Conservation (phyloP, 2,329 filamentous ascomycete species). For the Colletotrichum lupini region DNA sequence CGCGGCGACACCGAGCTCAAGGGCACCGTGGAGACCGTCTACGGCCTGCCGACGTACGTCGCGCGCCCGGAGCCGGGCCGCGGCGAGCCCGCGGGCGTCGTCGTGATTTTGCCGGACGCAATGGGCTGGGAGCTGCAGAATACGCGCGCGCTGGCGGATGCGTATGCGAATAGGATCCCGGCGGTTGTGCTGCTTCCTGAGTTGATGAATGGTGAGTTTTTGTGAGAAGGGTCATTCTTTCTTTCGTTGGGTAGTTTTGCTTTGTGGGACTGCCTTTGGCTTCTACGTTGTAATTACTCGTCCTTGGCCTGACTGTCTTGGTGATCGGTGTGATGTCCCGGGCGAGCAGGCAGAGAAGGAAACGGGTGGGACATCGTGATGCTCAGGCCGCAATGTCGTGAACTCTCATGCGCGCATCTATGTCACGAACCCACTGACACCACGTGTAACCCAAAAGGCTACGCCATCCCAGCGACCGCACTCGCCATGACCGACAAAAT, state of each 20-base stretch:
- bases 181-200: slow-evolving; percentile 66
- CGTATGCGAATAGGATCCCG: slow-evolving; percentile 60
- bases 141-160: slow-evolving; percentile 62
- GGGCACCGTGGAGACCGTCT: slow-evolving; percentile 39
- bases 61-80: slow-evolving; percentile 36
- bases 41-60: slow-evolving; percentile 41
- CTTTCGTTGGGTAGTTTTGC: background rate
- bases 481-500: slow-evolving; percentile 43
- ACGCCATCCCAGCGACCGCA: slow-evolving; percentile 44
- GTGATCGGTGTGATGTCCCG: no score
- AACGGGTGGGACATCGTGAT: no score
- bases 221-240: background rate
- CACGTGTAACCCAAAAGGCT: slow-evolving; percentile 35
- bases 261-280: no score
- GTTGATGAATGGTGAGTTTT: slow-evolving; percentile 58
- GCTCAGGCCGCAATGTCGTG: no score
- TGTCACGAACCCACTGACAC: no score
- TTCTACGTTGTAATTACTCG: no score
- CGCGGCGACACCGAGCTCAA: slow-evolving; percentile 34
- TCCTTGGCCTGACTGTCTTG: no score
- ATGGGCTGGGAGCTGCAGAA: slow-evolving; percentile 68
- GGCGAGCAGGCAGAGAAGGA: no score
- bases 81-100: slow-evolving; percentile 52
- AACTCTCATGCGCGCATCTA: no score
- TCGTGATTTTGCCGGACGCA: slow-evolving; percentile 65